Evolutionary conservation across 192 early-diverging fungal species (phyloP), one percentile per base, ranked within the genome.

Genomic region (Entomortierella beljakovae): DNA sequence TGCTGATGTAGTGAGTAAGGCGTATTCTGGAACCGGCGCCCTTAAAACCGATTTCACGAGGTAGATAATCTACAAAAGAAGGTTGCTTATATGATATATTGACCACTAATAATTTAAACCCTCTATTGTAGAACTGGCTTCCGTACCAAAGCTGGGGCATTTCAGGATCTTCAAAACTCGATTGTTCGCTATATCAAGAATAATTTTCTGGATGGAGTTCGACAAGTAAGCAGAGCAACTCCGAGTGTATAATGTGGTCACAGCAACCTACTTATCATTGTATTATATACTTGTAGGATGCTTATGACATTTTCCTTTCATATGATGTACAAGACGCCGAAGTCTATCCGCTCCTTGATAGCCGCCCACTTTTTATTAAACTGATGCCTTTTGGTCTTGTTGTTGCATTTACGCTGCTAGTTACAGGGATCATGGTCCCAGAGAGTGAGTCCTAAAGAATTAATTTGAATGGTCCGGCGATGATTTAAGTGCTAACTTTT

Each of bases 1-100:
- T 82, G 98, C 97, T 23, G 95, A 99, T 81, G 92, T 88, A 18
- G 88, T 99, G 37, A 94, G 92, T 73, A 82, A 83, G 23, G 92
- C 93, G 38, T 99, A 99, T 71, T 93, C 94, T 52, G 98, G 98
- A 35, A 98, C 98, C 9, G 95, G 96, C 26, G 98, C 98, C 6
- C 86, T 98, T 32, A 99, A 99, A 70, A 99, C 96, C 2, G 98
- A 99, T 77, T 99, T 92, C 76, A 99, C 98, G n/a, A 88, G 93
- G 86, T 85, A 59, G 46, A 31, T 53, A 26, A 37, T 0, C 16
- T 28, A 29, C 22, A 28, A 3, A 29, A 53, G 6, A 46, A 11
- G n/a, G n/a, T n/a, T n/a, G n/a, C n/a, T n/a, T n/a, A n/a, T n/a
- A n/a, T n/a, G n/a, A n/a, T n/a, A n/a, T n/a, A n/a, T n/a, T n/a